A percentile compares a stretch with the other conserved stretches of the same genome.
Conservation (phyloP, 306 rosid genomes). For the Senna siamea region DNA sequence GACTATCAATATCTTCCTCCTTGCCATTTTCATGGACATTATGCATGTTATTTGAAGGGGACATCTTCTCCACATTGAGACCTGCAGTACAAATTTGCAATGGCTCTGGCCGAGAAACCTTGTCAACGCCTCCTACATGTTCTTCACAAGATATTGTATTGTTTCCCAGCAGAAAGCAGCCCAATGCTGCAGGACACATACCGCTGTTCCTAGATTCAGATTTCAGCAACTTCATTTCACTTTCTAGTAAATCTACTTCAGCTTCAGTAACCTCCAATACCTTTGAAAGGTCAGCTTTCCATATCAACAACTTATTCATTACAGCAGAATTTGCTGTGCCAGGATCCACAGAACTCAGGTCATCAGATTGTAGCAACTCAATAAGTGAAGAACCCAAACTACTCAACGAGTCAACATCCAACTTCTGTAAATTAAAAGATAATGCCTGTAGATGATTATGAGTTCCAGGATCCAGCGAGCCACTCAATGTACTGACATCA, state of each 20-base stretch:
- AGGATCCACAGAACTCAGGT: conserved; percentile 58
- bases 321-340: conserved; percentile 60
- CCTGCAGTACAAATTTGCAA: conserved; percentile 57
- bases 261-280: conserved; percentile 83
- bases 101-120: conserved; percentile 50
- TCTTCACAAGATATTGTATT: conserved; percentile 47
- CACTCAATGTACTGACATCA: conserved; percentile 55
- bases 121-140: conserved; percentile 45
- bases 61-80: conserved; percentile 49
- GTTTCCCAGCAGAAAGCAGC: conserved; percentile 48
- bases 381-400: conserved; percentile 60
- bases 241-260: conserved; percentile 91
- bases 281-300: conserved; percentile 88
- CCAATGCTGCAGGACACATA: conserved; percentile 55
- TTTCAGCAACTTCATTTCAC: conserved; percentile 67
- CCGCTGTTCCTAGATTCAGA: conserved; percentile 48
- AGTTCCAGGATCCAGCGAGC: conserved; percentile 56
- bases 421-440: conserved; percentile 68
- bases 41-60: conserved; percentile 45
- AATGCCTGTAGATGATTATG: conserved; percentile 56
- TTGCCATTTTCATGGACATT: conserved; percentile 46
- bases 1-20: conserved; percentile 86
- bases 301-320: conserved; percentile 72
- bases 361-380: conserved; percentile 74
- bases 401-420: conserved; percentile 60